These are phyloP conservation scores for Lobulomyces angularis DNA, from an alignment of 192 early-diverging fungal species.

Conservation along the genomic window DNA sequence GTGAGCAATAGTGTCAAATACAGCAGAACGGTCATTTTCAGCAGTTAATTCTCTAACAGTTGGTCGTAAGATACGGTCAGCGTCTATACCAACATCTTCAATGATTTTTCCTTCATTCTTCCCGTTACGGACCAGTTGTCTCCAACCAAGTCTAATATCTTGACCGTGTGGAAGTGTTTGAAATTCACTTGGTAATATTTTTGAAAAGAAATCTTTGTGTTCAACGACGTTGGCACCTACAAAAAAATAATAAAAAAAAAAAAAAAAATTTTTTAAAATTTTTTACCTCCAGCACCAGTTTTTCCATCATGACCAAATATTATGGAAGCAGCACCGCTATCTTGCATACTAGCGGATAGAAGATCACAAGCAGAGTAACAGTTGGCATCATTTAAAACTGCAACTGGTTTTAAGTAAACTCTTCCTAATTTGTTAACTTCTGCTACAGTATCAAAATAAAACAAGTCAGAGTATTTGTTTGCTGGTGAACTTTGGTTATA, in stretches of 20 bases:
- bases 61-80: slow-evolving; percentile 10
- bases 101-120: slow-evolving; percentile 11
- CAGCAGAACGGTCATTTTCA: background rate
- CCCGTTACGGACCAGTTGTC: slow-evolving; percentile 7
- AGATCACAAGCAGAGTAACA: slow-evolving; percentile 18
- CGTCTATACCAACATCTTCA: slow-evolving; percentile 9
- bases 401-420: slow-evolving; percentile 17
- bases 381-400: slow-evolving; percentile 10
- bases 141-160: too few relatives aligned
- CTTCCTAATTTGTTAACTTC: slow-evolving; percentile 7
- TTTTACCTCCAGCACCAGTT: slow-evolving; percentile 20
- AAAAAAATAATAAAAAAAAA: too few relatives aligned
- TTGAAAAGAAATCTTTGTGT: too few relatives aligned
- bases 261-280: too few relatives aligned
- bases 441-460: background rate
- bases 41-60: background rate
- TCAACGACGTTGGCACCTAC: slow-evolving; percentile 14
- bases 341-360: slow-evolving; percentile 15
- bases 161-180: too few relatives aligned
- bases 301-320: slow-evolving; percentile 16
- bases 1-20: slow-evolving; percentile 5
- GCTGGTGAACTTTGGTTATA: too few relatives aligned
- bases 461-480: too few relatives aligned
- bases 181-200: too few relatives aligned
- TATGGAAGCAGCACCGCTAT: slow-evolving; percentile 6